These are phyloP conservation scores for Diaporthe australafricana DNA, from an alignment of 2,329 filamentous ascomycete genomes.

Conservation along the genomic window DNA sequence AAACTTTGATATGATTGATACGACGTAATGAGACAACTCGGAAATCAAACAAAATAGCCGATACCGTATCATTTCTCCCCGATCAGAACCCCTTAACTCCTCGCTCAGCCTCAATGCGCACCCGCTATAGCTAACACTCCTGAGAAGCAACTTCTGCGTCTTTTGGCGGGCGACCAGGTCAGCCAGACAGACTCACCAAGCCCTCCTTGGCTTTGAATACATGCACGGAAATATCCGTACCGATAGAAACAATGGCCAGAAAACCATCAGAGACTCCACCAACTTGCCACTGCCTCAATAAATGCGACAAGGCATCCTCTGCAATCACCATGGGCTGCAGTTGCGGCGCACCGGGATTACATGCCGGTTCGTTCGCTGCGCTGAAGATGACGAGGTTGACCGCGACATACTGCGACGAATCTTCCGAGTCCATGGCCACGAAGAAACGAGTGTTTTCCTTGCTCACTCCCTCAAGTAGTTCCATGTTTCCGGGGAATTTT, in stretches of 20 bases:
- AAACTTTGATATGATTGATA: too few species aligned
- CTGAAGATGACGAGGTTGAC: background rate
- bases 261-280: background rate
- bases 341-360: too few species aligned
- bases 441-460: background rate
- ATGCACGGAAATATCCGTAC: background rate
- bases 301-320: constrained; percentile 6
- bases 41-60: too few species aligned
- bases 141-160: background rate
- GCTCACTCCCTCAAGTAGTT: background rate
- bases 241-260: background rate
- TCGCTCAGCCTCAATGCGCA: background rate
- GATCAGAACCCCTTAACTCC: background rate
- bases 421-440: constrained; percentile 2
- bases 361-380: too few species aligned
- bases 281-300: background rate
- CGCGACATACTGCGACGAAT: background rate
- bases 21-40: too few species aligned
- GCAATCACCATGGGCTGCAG: constrained; percentile 2
- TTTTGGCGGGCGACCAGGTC: too few species aligned
- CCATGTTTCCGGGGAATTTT: background rate
- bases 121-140: too few species aligned
- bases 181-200: background rate
- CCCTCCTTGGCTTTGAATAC: background rate
- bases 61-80: background rate